Base-by-base conservation (phyloP, 768 basidiomycete genomes). In the Tephrocybe sp. region DNA sequence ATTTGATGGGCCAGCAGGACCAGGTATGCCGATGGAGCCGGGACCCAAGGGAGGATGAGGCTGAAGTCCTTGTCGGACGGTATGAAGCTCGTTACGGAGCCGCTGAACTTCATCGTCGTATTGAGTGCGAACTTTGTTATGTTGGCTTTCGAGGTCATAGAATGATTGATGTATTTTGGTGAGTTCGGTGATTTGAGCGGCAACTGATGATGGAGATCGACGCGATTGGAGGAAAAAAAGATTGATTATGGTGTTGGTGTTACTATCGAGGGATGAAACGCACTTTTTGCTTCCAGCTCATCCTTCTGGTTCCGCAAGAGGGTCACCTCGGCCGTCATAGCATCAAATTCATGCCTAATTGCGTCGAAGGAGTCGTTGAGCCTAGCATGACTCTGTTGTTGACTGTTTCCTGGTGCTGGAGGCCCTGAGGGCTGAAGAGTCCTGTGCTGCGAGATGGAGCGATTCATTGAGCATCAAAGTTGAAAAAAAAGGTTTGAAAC, bases 261-360 rank as follows among this genome's bases (percentile, higher is more conserved):
- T 34, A 36, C 21, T 4, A 50, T 27, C 16, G 31, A 27, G 4
- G 11, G 9, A 31, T 15, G 38, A 24, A 19, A 75, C 84, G 49
- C 55, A 94, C 95, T 80, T 77, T 93, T 94, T 5, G 73, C 75
- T 69, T 97, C 94, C 63, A 84, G 89, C 49, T 97, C 95, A 57
- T 97, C 94, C 42, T 90, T 74, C 69, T 95, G 90, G 24, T 71
- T 76, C 47, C 91, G 79, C 58, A 88, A 73, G 9, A 78, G 61
- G n/a, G 68, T 72, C 42, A 88, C 69, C 61, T 97, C 93, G 40
- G 75, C 70, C 8, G 80, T 69, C 51, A 94, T 70, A 47, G 71
- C 71, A 43, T 97, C 93, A 61, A 91, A 94, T 71, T 97, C 94
- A 46, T 82, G 80, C 54, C 86, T 78, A 60, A 97, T 84, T 50